Evolutionary conservation across 208 protist genomes (phyloP), one percentile per base, ranked within the genome.

Genomic region (Leishmania mexicana): DNA sequence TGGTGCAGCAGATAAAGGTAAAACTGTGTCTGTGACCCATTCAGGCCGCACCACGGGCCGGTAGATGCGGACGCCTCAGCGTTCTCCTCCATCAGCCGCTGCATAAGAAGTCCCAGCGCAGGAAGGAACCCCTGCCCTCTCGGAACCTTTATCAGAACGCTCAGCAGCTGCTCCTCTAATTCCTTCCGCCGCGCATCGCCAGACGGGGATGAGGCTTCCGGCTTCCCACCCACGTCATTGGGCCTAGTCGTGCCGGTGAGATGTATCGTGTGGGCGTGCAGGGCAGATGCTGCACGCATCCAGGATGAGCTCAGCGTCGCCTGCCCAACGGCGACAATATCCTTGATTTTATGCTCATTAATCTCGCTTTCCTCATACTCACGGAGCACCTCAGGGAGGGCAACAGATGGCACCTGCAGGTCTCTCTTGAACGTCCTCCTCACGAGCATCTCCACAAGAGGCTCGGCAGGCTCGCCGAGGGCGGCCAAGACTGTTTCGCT

Each of bases 351-450:
- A 2, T 74, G 78, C 49, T 94, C 89, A 49, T 95, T 90, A 31
- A 95, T 84, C 70, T 97, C 94, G 81, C 89, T 92, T 28, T 79
- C 85, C 3, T 87, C 75, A 71, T 96, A 96, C 65, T 93, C 89
- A 6, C 83, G 82, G 70, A 92, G 65, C 31, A 90, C 57, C 19
- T 84, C 78, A 0, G 79, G 62, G 35, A 94, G 78, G 0, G 80
- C 86, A 3, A 57, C 45, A 13, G 77, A 90, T 1, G 92, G 91
- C 13, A 95, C 75, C 17, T 77, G 75, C 15, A 94, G 28, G 74
- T 97, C 92, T 1, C 93, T 81, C n/a, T 91, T 91, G 78, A 92
- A 97, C 40, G 86, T 92, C 13, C 87, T 84, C n/a, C 94, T 89
- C 75, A 93, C 67, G 38, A 95, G 85, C 31, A 80, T 73, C 81